Percentiles rank a stretch among this genome's conserved stretches.
phyloP scores from a whole-genome alignment of 768 basidiomycete species.

The Pleurotus platypus region DNA sequence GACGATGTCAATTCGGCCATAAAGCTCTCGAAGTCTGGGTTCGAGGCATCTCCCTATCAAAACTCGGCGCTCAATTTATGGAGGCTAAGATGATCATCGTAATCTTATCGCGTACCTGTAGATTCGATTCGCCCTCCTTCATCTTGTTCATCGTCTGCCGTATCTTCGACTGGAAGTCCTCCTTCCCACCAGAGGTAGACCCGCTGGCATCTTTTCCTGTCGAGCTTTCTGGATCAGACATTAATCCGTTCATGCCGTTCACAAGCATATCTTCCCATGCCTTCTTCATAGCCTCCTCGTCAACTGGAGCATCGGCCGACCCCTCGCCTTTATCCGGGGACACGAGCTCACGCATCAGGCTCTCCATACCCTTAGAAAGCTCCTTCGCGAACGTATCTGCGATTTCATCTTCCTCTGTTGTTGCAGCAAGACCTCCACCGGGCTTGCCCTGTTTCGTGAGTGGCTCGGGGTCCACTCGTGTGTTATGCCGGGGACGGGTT shows the following conservation, averaged over 20 bases:
- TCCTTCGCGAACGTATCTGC: constrained; percentile 42
- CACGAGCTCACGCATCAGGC: constrained; percentile 39
- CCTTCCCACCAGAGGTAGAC: constrained; percentile 10
- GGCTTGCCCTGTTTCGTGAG: not conserved
- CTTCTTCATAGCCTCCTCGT: constrained; percentile 41
- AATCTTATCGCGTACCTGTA: constrained; percentile 33
- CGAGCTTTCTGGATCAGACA: constrained; percentile 6
- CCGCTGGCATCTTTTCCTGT: constrained; percentile 11
- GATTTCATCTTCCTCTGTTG: constrained; percentile 32
- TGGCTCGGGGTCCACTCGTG: constrained; percentile 41
- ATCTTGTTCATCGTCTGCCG: constrained; percentile 72
- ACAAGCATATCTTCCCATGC: constrained; percentile 74
- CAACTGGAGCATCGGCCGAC: constrained; percentile 21
- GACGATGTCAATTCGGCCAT: constrained; percentile 44
- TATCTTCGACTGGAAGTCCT: constrained; percentile 68
- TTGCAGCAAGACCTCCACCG: not conserved
- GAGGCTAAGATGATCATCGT: not conserved
- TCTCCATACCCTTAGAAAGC: constrained; percentile 48
- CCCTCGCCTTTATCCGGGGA: constrained; percentile 27
- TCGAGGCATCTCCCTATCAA: constrained; percentile 15
- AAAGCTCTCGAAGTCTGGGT: constrained; percentile 44
- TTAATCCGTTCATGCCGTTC: constrained; percentile 42
- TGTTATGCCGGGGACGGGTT: constrained; percentile 44
- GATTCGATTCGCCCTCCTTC: constrained; percentile 58
- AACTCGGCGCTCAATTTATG: not conserved